These are phyloP conservation scores for Phytophthora vignae DNA, from an alignment of 352 stramenopile genomes.

Conservation along the genomic window DNA sequence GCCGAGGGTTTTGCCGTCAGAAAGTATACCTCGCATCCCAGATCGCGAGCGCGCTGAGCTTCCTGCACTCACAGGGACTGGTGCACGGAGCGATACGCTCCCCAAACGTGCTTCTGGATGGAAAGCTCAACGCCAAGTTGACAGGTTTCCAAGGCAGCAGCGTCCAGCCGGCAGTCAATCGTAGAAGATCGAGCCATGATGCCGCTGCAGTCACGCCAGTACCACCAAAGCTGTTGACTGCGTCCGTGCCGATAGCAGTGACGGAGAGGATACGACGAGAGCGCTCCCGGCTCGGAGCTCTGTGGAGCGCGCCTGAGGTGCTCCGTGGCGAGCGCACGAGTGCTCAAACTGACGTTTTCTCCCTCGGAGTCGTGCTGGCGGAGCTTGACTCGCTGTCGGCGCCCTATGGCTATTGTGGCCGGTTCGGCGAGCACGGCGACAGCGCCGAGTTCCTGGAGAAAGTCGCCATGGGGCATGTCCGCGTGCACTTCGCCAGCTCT, in stretches of 20 bases:
- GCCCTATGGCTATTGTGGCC: conserved; percentile 29
- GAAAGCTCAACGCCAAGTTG: conserved; percentile 52
- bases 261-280: conserved; percentile 25
- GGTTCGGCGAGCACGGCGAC: conserved; percentile 15
- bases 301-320: conserved; percentile 61
- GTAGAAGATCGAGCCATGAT: conserved; percentile 25
- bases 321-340: conserved; percentile 50
- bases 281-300: conserved; percentile 20
- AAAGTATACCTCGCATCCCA: conserved; percentile 63
- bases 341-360: conserved; percentile 63
- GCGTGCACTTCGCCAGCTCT: conserved; percentile 39
- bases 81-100: conserved; percentile 44
- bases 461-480: conserved; percentile 34
- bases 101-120: conserved; percentile 44
- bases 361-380: conserved; percentile 62
- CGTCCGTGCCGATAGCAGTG: conserved; percentile 28
- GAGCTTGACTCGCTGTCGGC: conserved; percentile 50
- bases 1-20: conserved; percentile 42
- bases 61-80: conserved; percentile 57
- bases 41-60: conserved; percentile 52
- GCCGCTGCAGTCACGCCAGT: not conserved
- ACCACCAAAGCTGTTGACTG: conserved; percentile 21
- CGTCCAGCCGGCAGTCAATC: conserved; percentile 5
- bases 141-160: conserved; percentile 48
- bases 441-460: conserved; percentile 46